phyloP scores from a whole-genome alignment of 495 filamentous ascomycete genomes.

The Amniculicola lignicola region DNA sequence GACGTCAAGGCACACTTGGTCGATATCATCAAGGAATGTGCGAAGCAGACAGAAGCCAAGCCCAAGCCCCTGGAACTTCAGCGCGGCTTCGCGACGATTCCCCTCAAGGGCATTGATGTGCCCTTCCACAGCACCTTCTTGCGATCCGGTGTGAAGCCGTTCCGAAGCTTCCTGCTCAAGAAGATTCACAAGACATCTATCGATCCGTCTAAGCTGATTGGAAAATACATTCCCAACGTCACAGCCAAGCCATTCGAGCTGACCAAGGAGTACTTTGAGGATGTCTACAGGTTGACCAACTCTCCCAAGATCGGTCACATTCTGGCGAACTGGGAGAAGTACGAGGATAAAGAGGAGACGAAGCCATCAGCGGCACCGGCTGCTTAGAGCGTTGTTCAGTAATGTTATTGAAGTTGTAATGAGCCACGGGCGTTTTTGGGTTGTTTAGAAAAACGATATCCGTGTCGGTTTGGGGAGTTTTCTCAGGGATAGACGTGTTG shows the following conservation, averaged over 20 bases:
- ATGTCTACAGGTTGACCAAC: slow-evolving; percentile 90
- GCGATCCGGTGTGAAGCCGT: slow-evolving; percentile 95
- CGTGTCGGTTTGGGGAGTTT: slow-evolving; percentile 1
- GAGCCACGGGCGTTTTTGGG: slow-evolving; percentile 11
- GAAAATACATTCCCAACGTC: slow-evolving; percentile 99
- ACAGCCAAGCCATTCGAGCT: slow-evolving; percentile 93
- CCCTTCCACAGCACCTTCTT: slow-evolving; percentile 99
- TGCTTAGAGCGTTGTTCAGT: slow-evolving; percentile 15
- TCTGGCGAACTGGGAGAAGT: slow-evolving; percentile 78
- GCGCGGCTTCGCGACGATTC: slow-evolving; percentile 95
- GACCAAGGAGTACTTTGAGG: slow-evolving; percentile 98
- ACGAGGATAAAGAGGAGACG: slow-evolving; percentile 50
- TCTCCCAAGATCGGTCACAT: slow-evolving; percentile 87
- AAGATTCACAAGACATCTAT: slow-evolving; percentile 99
- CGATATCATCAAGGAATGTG: slow-evolving; percentile 81
- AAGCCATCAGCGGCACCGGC: slow-evolving; percentile 11
- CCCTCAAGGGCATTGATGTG: slow-evolving; percentile 93
- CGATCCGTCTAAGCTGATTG: slow-evolving; percentile 90
- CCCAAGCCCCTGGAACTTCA: slow-evolving; percentile 81
- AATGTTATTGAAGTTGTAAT: slow-evolving; percentile 1
- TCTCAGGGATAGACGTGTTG: too few species aligned
- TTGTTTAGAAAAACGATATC: slow-evolving; percentile 16
- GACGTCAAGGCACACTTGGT: slow-evolving; percentile 78
- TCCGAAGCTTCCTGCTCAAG: slow-evolving; percentile 94
- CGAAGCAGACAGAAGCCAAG: slow-evolving; percentile 81